Evolutionary conservation across 1,284 basidiomycete species (phyloP), one percentile per base, ranked within the genome.

Genomic region (Singerocomus inundabilis): DNA sequence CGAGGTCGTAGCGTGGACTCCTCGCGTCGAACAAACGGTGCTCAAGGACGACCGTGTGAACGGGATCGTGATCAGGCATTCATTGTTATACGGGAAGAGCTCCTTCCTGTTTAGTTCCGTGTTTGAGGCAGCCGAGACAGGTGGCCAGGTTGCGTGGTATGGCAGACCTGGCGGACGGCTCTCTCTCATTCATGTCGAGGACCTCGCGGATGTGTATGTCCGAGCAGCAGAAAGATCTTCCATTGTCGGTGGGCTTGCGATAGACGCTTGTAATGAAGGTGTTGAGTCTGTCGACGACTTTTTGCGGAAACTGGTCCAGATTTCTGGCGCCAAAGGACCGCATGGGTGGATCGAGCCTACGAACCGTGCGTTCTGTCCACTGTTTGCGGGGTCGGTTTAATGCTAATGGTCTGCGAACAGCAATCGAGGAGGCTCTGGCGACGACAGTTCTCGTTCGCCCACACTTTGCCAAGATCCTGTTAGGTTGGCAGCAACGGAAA

Each of bases 41-140:
- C 51, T 70, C 36, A 56, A 36, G 4, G 58, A 67, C 49, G 37
- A 61, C 0, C 56, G 61, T 12, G 50, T 81, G 10, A 73, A 77
- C 51, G 78, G 77, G 2, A 76, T 80, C 52, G 78, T 81, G 46
- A 68, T 81, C 30, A 34, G 80, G 4, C 77, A 78, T 1, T 60
- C 71, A 1, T 51, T 79, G 25, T 48, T 81, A 11, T 81, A 80
- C 51, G 79, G 79, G 1, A 68, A 70, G 30, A 31, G 44, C 1
- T 51, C 37, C 1, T 48, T 52, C 6, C 51, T 77, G 13, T 52
- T 74, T 12, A 70, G 64, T 10, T 39, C 53, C 12, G 54, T 77
- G 15, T 77, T 81, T 55, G 64, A 68, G 41, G 60, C 64, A 4
- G 73, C 72, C 5, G 52, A 60, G 28, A 55, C 62, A 8, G 51